phyloP scores from a whole-genome alignment of 1,284 basidiomycete species.

The Cystobasidium slooffiae region DNA sequence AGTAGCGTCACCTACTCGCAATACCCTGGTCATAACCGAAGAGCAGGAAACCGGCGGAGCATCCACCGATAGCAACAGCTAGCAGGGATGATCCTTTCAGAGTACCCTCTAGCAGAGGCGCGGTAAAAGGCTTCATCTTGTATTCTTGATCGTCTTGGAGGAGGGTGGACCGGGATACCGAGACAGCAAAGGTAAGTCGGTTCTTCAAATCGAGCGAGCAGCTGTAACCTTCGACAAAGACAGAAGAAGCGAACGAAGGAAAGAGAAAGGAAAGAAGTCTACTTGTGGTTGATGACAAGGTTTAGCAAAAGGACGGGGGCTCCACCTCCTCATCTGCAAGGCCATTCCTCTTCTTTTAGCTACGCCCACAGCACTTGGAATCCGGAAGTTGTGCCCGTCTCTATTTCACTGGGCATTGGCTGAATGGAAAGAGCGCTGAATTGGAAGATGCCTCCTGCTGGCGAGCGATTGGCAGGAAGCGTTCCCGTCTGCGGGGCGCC shows the following conservation, averaged over 20 bases:
- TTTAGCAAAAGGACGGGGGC: background rate
- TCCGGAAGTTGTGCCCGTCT: background rate
- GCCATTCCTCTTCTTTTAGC: background rate
- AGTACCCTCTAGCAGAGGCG: slow-evolving; percentile 42
- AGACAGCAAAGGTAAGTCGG: background rate
- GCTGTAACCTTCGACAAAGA: background rate
- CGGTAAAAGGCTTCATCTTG: slow-evolving; percentile 47
- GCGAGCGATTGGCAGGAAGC: too few species aligned
- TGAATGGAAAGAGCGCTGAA: slow-evolving; percentile 7
- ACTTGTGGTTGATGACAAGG: background rate
- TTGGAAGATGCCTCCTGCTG: background rate
- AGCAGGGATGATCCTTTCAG: slow-evolving; percentile 43
- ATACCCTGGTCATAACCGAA: slow-evolving; percentile 39
- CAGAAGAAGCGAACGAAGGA: background rate
- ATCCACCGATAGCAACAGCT: slow-evolving; percentile 38
- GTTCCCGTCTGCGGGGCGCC: too few species aligned
- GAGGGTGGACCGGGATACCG: background rate
- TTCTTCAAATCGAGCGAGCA: background rate
- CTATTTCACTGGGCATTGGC: background rate
- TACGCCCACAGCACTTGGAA: background rate
- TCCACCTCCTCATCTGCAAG: background rate
- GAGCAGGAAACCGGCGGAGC: slow-evolving; percentile 19
- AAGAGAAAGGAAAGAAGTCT: background rate
- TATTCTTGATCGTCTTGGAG: background rate
- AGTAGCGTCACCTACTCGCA: slow-evolving; percentile 38